Percentiles rank a stretch among this genome's conserved stretches.
Conservation (phyloP, 2,329 filamentous ascomycete genomes). For the Zymoseptoria tritici region DNA sequence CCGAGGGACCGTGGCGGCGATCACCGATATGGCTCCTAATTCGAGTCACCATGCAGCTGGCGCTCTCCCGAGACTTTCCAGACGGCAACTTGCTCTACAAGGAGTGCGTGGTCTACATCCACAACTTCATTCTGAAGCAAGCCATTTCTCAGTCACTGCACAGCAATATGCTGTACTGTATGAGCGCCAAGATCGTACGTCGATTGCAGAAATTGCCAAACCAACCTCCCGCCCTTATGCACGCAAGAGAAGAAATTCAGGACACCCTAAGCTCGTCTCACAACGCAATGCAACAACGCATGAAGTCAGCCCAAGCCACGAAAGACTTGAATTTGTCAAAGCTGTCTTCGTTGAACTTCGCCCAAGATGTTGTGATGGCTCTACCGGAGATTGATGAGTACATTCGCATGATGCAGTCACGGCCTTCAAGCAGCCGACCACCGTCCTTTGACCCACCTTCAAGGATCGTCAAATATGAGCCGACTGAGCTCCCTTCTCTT, state of each 20-base stretch:
- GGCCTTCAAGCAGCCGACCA: not conserved
- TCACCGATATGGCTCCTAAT: constrained; percentile 56
- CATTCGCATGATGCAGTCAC: not conserved
- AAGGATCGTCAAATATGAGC: not conserved
- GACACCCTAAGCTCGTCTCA: not conserved
- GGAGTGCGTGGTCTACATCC: constrained; percentile 3
- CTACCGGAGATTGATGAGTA: not conserved
- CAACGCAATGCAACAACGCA: not conserved
- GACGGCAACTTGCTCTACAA: constrained; percentile 4
- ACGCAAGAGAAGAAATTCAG: not conserved
- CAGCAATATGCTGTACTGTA: constrained; percentile 1
- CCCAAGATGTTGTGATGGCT: not conserved
- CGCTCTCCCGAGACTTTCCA: constrained; percentile 31
- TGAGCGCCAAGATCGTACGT: constrained; percentile 6
- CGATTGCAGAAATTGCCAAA: not conserved
- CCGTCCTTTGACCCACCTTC: not conserved
- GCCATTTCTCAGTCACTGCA: not conserved
- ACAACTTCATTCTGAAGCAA: constrained; percentile 3
- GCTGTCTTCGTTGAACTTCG: not conserved
- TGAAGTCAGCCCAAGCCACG: not conserved
- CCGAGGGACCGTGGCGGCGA: constrained; percentile 53
- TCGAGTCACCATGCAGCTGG: constrained; percentile 50
- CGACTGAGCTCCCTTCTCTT: not conserved
- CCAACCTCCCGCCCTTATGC: not conserved
- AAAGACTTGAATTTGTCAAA: not conserved